phyloP scores from a whole-genome alignment of 805 yeast species.

The Suhomyces kilbournensis region DNA sequence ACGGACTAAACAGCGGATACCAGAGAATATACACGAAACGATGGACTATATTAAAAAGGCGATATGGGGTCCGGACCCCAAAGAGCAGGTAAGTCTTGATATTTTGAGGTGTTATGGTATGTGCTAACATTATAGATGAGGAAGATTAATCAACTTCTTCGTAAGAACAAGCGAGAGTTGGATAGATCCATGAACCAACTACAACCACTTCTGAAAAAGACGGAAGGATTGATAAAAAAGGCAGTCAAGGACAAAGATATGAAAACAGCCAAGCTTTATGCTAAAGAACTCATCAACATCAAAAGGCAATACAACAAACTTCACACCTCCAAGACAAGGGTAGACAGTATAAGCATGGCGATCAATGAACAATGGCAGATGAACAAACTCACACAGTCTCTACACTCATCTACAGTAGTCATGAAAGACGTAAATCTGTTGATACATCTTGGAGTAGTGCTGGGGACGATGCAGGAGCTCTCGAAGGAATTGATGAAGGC shows the following conservation, averaged over 20 bases:
- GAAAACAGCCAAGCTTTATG: conserved; percentile 73
- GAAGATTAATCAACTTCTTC: conserved; percentile 71
- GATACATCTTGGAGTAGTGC: conserved; percentile 74
- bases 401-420: conserved; percentile 71
- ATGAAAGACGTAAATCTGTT: conserved; percentile 87
- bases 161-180: conserved; percentile 80
- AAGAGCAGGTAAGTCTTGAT: conserved; percentile 62
- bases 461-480: conserved; percentile 78
- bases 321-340: conserved; percentile 76
- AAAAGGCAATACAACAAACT: conserved; percentile 72
- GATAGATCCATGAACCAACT: conserved; percentile 73
- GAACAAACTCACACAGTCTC: conserved; percentile 75
- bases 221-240: conserved; percentile 70
- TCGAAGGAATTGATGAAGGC: conserved; percentile 83
- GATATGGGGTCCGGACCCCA: conserved; percentile 96
- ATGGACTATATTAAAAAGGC: conserved; percentile 87
- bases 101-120: neutral
- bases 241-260: conserved; percentile 75
- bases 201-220: conserved; percentile 61
- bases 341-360: conserved; percentile 83
- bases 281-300: conserved; percentile 73
- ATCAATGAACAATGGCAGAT: conserved; percentile 88
- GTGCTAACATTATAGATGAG: conserved; percentile 44
- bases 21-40: neutral
- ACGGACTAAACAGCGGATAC: neutral